These are phyloP conservation scores for Hura crepitans DNA, from an alignment of 441 rosid species.

Conservation along the genomic window DNA sequence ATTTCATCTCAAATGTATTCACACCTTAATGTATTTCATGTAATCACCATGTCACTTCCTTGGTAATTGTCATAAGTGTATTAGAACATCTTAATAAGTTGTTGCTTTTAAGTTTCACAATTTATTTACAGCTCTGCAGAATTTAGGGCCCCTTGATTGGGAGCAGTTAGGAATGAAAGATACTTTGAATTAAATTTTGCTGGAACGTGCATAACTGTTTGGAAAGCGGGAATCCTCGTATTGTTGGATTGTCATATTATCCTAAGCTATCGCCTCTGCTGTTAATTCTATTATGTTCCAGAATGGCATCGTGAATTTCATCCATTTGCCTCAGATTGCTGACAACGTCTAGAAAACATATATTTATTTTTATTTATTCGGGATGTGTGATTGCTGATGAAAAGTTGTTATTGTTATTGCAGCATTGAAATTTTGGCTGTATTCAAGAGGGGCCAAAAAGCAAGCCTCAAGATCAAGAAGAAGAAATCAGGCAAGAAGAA, in stretches of 20 bases:
- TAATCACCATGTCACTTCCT: neutral
- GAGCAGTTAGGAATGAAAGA: neutral
- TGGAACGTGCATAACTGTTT: neutral
- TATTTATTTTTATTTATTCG: neutral
- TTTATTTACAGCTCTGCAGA: neutral
- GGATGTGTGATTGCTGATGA: neutral
- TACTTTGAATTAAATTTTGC: neutral
- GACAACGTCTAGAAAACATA: neutral
- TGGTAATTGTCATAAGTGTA: neutral
- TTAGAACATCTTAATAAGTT: conserved; percentile 27
- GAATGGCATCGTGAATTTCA: neutral
- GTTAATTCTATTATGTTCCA: neutral
- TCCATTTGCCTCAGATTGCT: neutral
- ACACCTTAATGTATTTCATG: neutral
- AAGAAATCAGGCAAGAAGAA: conserved; percentile 67
- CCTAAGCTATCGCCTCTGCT: neutral
- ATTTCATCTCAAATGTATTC: neutral
- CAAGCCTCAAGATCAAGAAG: conserved; percentile 58
- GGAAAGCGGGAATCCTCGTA: neutral
- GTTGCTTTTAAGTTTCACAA: neutral
- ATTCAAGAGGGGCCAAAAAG: conserved; percentile 52
- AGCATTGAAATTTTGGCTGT: conserved; percentile 86
- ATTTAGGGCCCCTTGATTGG: neutral
- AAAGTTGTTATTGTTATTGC: conserved; percentile 30
- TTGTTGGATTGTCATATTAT: neutral